These are phyloP conservation scores for Candida michaelii DNA, from an alignment of 805 yeast species.

Conservation along the genomic window DNA sequence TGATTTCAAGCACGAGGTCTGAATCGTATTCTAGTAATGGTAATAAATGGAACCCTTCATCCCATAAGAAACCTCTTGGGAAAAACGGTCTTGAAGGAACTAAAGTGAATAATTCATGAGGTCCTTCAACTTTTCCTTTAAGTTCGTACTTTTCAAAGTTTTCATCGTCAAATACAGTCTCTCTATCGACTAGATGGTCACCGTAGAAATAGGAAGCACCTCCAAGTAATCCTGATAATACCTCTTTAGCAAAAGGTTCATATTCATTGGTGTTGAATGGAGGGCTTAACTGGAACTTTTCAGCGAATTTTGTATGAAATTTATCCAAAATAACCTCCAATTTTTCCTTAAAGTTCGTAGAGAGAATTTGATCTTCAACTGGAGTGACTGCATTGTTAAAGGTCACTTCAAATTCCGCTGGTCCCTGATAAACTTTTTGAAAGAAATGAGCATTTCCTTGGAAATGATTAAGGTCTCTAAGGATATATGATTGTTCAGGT, in stretches of 20 bases:
- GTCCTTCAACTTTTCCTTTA: constrained; percentile 68
- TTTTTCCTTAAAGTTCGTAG: constrained; percentile 33
- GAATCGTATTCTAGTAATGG: constrained; percentile 82
- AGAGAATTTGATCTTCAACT: constrained; percentile 34
- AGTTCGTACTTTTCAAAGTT: constrained; percentile 56
- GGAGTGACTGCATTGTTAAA: constrained; percentile 51
- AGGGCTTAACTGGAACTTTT: constrained; percentile 48
- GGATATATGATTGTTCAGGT: constrained; percentile 48
- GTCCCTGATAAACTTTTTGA: constrained; percentile 74
- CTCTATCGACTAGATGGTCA: constrained; percentile 75
- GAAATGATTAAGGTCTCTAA: constrained; percentile 59
- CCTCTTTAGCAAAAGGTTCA: constrained; percentile 66
- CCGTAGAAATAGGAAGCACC: constrained; percentile 91
- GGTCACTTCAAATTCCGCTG: constrained; percentile 70
- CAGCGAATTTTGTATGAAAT: constrained; percentile 54
- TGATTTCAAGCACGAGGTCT: constrained; percentile 74
- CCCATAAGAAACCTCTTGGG: constrained; percentile 98
- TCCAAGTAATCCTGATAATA: constrained; percentile 80
- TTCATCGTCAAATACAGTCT: constrained; percentile 65
- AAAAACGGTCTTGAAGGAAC: constrained; percentile 93
- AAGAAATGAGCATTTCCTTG: constrained; percentile 78
- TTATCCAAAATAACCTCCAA: constrained; percentile 30
- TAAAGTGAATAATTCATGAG: constrained; percentile 71
- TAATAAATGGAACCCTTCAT: constrained; percentile 91
- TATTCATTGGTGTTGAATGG: constrained; percentile 53